These are phyloP conservation scores for Wickerhamiella infanticola DNA, from an alignment of 1,139 yeast species.

Conservation along the genomic window DNA sequence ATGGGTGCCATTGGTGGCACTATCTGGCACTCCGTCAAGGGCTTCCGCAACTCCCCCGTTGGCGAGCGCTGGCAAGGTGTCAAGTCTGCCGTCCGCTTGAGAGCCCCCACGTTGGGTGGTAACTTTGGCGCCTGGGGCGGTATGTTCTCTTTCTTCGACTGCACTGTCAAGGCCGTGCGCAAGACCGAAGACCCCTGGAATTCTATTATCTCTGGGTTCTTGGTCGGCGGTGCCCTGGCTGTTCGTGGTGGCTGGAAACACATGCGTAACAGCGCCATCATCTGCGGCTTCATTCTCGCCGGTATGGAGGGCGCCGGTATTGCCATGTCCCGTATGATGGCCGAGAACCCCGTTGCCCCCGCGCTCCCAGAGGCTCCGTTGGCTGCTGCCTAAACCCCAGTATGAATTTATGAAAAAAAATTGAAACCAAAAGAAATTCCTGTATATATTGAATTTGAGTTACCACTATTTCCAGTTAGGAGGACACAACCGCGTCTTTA, in stretches of 20 bases:
- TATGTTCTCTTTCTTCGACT: constrained; percentile 83
- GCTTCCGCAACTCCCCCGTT: constrained; percentile 88
- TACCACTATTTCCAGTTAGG: background rate
- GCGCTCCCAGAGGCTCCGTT: constrained; percentile 16
- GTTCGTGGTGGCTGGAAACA: constrained; percentile 98
- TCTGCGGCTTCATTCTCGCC: constrained; percentile 94
- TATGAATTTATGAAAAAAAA: background rate
- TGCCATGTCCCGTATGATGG: constrained; percentile 84
- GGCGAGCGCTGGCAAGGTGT: constrained; percentile 93
- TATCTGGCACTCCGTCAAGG: constrained; percentile 98
- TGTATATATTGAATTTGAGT: background rate
- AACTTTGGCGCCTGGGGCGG: constrained; percentile 99
- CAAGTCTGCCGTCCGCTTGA: constrained; percentile 74
- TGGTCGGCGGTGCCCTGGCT: constrained; percentile 96
- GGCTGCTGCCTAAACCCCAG: constrained; percentile 13
- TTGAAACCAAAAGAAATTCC: background rate
- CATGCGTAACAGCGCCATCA: constrained; percentile 89
- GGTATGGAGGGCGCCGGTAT: constrained; percentile 97
- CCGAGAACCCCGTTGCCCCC: constrained; percentile 56
- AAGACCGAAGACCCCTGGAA: constrained; percentile 98
- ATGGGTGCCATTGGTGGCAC: constrained; percentile 99
- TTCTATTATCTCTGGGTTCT: constrained; percentile 95
- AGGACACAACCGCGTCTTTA: constrained; percentile 26
- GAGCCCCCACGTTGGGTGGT: constrained; percentile 98
- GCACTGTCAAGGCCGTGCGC: constrained; percentile 88